phyloP scores from a whole-genome alignment of 441 rosid genomes.

The Erysimum cheiri region DNA sequence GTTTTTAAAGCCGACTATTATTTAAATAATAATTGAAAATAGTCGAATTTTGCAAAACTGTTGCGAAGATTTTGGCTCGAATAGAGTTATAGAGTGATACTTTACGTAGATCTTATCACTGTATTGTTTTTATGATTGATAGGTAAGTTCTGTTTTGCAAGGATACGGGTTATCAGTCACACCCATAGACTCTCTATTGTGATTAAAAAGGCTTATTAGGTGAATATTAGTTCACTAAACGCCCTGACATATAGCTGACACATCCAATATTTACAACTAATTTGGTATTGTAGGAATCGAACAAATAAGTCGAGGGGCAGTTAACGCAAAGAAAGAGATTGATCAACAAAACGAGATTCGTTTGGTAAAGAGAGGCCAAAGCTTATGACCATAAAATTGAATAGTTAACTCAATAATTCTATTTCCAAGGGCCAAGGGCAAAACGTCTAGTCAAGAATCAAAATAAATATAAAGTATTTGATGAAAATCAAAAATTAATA shows the following conservation, averaged over 20 bases:
- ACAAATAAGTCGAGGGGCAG: constrained; percentile 24
- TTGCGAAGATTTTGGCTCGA: background rate
- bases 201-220: constrained; percentile 14
- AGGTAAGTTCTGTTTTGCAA: no score
- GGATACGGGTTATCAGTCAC: no score
- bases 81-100: background rate
- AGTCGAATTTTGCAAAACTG: background rate
- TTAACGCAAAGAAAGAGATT: constrained; percentile 37
- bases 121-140: background rate
- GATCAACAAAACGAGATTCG: constrained; percentile 39
- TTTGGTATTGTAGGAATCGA: constrained; percentile 3
- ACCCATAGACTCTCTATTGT: background rate
- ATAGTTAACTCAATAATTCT: background rate
- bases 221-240: constrained; percentile 39
- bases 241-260: background rate
- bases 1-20: background rate
- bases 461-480: background rate
- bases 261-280: background rate
- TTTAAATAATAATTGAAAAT: background rate
- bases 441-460: background rate
- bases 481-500: background rate
- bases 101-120: background rate
- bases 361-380: constrained; percentile 22
- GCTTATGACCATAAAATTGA: background rate
- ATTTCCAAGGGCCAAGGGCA: background rate